Conservation (phyloP, 2,329 filamentous ascomycete species). For the Pyrenophora teres region DNA sequence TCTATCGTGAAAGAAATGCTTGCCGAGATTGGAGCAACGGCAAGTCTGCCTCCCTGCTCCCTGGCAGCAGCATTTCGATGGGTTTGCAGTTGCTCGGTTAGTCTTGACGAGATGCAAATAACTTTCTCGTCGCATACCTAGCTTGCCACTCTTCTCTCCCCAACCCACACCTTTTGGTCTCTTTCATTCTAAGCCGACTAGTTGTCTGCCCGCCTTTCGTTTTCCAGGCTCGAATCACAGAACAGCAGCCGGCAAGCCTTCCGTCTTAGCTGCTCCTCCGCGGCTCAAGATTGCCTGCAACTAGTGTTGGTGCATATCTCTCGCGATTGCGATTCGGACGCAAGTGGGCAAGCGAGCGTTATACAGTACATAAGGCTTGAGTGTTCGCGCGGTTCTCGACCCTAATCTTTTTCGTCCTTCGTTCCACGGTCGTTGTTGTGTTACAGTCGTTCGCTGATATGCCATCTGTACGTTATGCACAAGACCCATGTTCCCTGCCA, state of each 20-base stretch:
- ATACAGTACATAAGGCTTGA: slow-evolving; percentile 2
- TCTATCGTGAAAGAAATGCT: slow-evolving; percentile 1
- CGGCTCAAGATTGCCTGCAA: slow-evolving; percentile 11
- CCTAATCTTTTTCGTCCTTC: background rate
- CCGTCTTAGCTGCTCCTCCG: slow-evolving; percentile 15
- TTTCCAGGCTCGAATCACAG: slow-evolving; percentile 11
- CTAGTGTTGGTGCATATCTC: slow-evolving; percentile 14
- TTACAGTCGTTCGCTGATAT: slow-evolving; percentile 13
- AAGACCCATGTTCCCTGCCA: slow-evolving; percentile 6
- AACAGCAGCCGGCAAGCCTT: slow-evolving; percentile 10
- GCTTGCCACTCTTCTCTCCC: background rate
- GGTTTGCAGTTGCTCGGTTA: slow-evolving; percentile 1
- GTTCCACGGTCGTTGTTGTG: slow-evolving; percentile 5
- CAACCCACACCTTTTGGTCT: background rate
- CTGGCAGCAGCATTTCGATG: background rate
- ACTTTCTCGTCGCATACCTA: background rate
- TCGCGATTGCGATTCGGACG: slow-evolving; percentile 6
- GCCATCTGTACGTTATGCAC: slow-evolving; percentile 7
- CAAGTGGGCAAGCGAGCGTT: background rate
- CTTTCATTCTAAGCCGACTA: slow-evolving; percentile 2
- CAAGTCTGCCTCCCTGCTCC: slow-evolving; percentile 5
- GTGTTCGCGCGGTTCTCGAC: background rate
- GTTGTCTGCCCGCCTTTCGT: slow-evolving; percentile 2
- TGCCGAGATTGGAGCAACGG: slow-evolving; percentile 2
- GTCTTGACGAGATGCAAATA: background rate